These are phyloP conservation scores for Scheffersomyces amazonensis DNA, from an alignment of 805 yeast genomes.

Conservation along the genomic window DNA sequence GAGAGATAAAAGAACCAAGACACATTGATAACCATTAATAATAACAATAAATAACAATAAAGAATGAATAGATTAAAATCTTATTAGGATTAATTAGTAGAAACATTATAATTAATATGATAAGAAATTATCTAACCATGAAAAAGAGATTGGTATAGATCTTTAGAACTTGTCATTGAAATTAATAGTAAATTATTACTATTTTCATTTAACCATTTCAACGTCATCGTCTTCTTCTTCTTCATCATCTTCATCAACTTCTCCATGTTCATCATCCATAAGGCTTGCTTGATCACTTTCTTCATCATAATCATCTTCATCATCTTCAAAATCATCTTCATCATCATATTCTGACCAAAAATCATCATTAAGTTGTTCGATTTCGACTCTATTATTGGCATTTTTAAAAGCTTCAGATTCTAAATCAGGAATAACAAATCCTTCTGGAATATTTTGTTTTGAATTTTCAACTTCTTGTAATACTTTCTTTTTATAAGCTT, in stretches of 20 bases:
- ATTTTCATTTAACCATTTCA: slow-evolving; percentile 20
- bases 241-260: slow-evolving; percentile 59
- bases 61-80: too few relatives aligned
- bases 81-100: too few relatives aligned
- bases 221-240: slow-evolving; percentile 51
- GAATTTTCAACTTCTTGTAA: slow-evolving; percentile 80
- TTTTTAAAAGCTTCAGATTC: slow-evolving; percentile 41
- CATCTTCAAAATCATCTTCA: slow-evolving; percentile 44
- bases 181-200: too few relatives aligned
- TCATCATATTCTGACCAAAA: slow-evolving; percentile 73
- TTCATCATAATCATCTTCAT: slow-evolving; percentile 36
- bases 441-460: slow-evolving; percentile 82
- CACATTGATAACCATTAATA: too few relatives aligned
- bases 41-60: too few relatives aligned
- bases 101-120: too few relatives aligned
- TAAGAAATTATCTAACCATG: too few relatives aligned
- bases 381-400: slow-evolving; percentile 17
- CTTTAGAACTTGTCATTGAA: too few relatives aligned
- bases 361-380: slow-evolving; percentile 70
- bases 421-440: slow-evolving; percentile 74
- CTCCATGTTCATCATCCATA: slow-evolving; percentile 47
- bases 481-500: slow-evolving; percentile 71
- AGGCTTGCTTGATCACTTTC: slow-evolving; percentile 46
- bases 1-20: too few relatives aligned
- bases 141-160: too few relatives aligned